Evolutionary conservation across 1,284 basidiomycete genomes (phyloP), one percentile per base, ranked within the genome.

Genomic region (Cutaneotrichosporon arboriforme): DNA sequence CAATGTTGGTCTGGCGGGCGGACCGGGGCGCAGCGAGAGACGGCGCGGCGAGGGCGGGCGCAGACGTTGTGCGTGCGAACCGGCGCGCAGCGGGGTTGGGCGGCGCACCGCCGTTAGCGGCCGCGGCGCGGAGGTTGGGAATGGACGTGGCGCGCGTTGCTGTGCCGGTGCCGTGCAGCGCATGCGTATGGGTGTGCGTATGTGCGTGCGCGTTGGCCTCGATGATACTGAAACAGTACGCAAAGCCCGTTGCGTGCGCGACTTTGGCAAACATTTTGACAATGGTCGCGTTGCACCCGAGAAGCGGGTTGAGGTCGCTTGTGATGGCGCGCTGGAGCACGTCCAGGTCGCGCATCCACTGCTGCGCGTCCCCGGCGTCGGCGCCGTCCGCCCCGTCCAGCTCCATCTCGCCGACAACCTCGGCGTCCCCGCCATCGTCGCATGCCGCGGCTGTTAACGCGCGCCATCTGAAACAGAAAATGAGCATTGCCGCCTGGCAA

Each of bases 401-500:
- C 53, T 78, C 77, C 46, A 73, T 66, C 38, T 77, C 77, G n/a
- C 76, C 72, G 22, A 87, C 75, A 35, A 97, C 77, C 2, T 23
- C 23, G 64, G 93, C 91, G 47, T 55, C 55, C 22, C 40, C 45
- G 7, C 26, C 26, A 40, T 56, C 57, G 46, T 52, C 52, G 18
- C n/a, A 18, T 23, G 38, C 38, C 23, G 33, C 31, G 20, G 49
- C 23, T 15, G 47, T 54, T 46, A 75, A 65, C 1, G 72, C 72
- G 57, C 90, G 78, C 94, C 93, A 98, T 17, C 94, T 80, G 78
- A 98, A 99, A 74, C 96, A 98, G 74, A 98, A 99, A 59, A 98
- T 91, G 65, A 98, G 82, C 73, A 99, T 96, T 7, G 92, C 83
- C 0, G 93, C 88, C 70, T 98, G 96, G 1, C 85, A 79, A 31